phyloP scores from a whole-genome alignment of 495 filamentous ascomycete genomes.

The Pseudomonodictys pantanalensis region DNA sequence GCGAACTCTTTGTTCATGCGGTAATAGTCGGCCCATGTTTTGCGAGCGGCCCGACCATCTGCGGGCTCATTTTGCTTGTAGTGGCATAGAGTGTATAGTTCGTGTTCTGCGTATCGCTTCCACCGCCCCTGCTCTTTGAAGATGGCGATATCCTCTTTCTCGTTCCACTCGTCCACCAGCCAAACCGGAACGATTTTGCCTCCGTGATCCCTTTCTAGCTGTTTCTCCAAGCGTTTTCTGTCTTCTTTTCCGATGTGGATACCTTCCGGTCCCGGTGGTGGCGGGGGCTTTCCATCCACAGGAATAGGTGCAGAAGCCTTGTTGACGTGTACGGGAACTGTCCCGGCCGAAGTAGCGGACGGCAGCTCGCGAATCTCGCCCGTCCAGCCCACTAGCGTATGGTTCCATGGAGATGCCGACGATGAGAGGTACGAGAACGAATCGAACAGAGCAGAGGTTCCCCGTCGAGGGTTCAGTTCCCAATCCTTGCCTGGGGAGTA shows the following conservation, averaged over 20 bases:
- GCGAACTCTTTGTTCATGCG: conserved; percentile 85
- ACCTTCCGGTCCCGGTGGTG: conserved; percentile 58
- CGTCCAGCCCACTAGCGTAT: conserved; percentile 88
- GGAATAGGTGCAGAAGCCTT: conserved; percentile 71
- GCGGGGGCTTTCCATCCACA: conserved; percentile 57
- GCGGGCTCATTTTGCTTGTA: conserved; percentile 88
- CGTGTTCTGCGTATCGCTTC: conserved; percentile 84
- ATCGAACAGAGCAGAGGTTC: conserved; percentile 85
- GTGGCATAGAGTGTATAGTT: conserved; percentile 85
- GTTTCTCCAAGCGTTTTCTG: conserved; percentile 62
- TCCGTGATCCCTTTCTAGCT: conserved; percentile 64
- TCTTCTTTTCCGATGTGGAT: conserved; percentile 63
- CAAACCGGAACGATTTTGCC: conserved; percentile 78
- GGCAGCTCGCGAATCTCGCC: conserved; percentile 67
- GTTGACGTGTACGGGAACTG: conserved; percentile 45
- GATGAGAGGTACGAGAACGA: conserved; percentile 81
- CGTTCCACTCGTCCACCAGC: conserved; percentile 69
- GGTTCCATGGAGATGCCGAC: conserved; percentile 71
- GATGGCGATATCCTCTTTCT: conserved; percentile 58
- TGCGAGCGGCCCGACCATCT: conserved; percentile 74
- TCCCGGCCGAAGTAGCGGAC: conserved; percentile 38
- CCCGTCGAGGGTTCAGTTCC: conserved; percentile 73
- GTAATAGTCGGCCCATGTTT: conserved; percentile 85
- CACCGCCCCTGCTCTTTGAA: conserved; percentile 76
- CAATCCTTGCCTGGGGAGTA: conserved; percentile 68